Evolutionary conservation across 192 early-diverging fungal genomes (phyloP), one percentile per base, ranked within the genome.

Genomic region (Linnemannia exigua): DNA sequence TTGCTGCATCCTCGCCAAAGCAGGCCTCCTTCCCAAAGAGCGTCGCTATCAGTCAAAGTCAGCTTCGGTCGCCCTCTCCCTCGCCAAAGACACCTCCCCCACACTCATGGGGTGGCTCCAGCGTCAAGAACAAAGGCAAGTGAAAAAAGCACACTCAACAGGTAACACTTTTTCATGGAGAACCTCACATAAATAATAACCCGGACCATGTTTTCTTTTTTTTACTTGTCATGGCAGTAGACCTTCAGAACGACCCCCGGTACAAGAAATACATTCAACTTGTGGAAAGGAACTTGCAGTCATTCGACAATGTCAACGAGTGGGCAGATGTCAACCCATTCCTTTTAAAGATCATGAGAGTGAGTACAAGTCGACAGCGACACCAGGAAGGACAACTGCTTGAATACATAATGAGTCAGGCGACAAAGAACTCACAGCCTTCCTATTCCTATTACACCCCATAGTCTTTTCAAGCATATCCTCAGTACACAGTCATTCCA

Each of bases 321-420:
- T 99, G 97, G 97, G 96, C 97, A 0, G 97, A 99, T 89, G 94
- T 98, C 38, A 98, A 96, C 68, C 94, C 97, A 46, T 97, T 97
- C 78, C 88, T 99, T 35, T 93, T 94, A 44, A 95, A 94, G 82
- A 93, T 99, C 17, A 90, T 94, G 75, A 94, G 94, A 83, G 95
- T 95, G 82, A 54, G 81, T 67, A 73, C 20, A 25, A 7, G 31
- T 38, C 3, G 35, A 1, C 35, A 33, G 15, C 44, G 31, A 37
- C 36, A 28, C 46, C 15, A 25, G 15, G 16, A 44, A 37, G 37
- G 14, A 33, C 38, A 51, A 36, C 11, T 16, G 33, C 31, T 15
- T n/a, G n/a, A 35, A 15, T 5, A 25, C 36, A 20, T 3, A 66
- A 22, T 15, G 12, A 1, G 58, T 31, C 58, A 63, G 71, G 33